A percentile compares a stretch with the other conserved stretches of the same genome.
Evolutionary conservation across 768 basidiomycete species (phyloP).

Genomic region (Boletus eberwhitei): DNA sequence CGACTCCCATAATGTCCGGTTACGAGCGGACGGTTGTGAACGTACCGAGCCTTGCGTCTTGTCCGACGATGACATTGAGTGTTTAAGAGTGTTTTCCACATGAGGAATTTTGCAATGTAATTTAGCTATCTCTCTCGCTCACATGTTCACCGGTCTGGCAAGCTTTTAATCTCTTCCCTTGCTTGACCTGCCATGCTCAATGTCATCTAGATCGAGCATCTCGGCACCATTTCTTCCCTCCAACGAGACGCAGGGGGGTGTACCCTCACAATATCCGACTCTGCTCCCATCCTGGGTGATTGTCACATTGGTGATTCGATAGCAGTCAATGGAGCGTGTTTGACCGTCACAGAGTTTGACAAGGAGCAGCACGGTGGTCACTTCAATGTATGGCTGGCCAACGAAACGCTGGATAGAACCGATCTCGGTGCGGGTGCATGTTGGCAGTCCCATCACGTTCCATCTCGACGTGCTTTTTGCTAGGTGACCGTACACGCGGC

Average conservation of each 20-base stretch:
- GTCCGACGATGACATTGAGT: conserved; percentile 16
- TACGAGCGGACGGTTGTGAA: conserved; percentile 9
- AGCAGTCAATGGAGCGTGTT: conserved; percentile 80
- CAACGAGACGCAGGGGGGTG: conserved; percentile 71
- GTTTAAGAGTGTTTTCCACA: conserved; percentile 1
- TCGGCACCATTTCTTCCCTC: conserved; percentile 70
- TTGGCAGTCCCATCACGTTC: background rate
- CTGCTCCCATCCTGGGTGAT: conserved; percentile 74
- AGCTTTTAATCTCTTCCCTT: conserved; percentile 21
- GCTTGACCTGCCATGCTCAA: conserved; percentile 3
- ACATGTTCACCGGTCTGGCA: conserved; percentile 82
- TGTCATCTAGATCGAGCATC: conserved; percentile 74
- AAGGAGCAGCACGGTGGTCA: conserved; percentile 58
- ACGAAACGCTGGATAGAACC: conserved; percentile 89
- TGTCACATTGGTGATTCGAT: conserved; percentile 95
- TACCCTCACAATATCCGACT: conserved; percentile 71
- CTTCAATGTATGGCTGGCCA: conserved; percentile 95
- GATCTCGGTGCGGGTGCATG: conserved; percentile 64
- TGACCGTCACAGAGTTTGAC: conserved; percentile 89
- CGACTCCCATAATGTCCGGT: conserved; percentile 40
- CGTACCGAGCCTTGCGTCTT: background rate
- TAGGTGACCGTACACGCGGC: conserved; percentile 76
- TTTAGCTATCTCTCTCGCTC: background rate
- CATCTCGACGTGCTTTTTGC: conserved; percentile 5
- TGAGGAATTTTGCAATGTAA: background rate